These are phyloP conservation scores for Hymenoscyphus repandus DNA, from an alignment of 2,329 filamentous ascomycete species.

Conservation along the genomic window DNA sequence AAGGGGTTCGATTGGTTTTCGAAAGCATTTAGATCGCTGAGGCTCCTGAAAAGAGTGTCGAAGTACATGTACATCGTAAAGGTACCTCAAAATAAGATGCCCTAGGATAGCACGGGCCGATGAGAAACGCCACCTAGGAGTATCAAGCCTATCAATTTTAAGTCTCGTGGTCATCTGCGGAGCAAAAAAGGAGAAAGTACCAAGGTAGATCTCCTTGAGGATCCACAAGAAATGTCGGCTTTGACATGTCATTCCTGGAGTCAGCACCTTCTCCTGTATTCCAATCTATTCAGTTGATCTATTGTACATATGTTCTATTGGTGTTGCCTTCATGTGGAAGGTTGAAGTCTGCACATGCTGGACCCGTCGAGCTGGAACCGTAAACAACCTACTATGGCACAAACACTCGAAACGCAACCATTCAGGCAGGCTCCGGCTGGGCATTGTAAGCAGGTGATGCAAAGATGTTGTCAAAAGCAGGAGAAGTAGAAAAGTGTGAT, in stretches of 20 bases:
- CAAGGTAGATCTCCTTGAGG: no score
- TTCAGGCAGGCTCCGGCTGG: conserved; percentile 6
- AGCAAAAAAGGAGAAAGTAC: no score
- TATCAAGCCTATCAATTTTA: not conserved
- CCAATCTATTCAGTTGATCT: no score
- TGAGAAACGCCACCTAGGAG: not conserved
- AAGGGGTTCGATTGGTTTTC: not conserved
- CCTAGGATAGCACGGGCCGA: not conserved
- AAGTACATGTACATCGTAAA: not conserved
- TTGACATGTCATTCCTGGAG: no score
- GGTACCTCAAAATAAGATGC: no score
- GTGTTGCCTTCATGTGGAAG: not conserved
- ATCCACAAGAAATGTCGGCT: no score
- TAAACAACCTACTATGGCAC: conserved; percentile 1
- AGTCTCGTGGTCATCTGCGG: not conserved
- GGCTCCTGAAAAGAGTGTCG: not conserved
- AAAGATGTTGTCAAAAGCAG: not conserved
- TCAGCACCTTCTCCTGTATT: no score
- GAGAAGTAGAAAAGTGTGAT: not conserved
- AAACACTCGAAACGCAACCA: not conserved
- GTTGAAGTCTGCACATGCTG: not conserved
- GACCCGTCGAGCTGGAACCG: not conserved
- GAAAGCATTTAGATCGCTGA: not conserved
- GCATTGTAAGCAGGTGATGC: not conserved
- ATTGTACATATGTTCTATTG: no score